Base-by-base conservation (phyloP, 2,329 filamentous ascomycete species). In the Blumeria graminis region DNA sequence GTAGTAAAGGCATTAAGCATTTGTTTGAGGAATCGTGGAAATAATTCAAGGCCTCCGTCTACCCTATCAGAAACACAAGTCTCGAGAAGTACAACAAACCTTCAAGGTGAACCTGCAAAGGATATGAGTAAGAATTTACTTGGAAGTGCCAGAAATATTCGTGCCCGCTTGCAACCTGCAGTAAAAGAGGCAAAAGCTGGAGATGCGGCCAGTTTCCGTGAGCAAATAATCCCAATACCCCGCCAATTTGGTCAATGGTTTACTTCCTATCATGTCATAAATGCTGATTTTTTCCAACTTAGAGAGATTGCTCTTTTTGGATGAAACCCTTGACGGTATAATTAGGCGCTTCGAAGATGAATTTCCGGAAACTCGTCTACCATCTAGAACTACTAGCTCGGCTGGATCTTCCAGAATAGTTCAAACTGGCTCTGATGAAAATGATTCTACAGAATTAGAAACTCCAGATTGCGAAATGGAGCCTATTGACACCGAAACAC, bases 301-400 rank as follows among this genome's bases (percentile, higher is more conserved):
- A 85, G 81, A 80, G 38, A 83, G 84, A 53, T 76, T 96, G 18
- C 73, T 83, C 46, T 94, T 94, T 76, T 77, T 98, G 34, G 88
- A 95, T 64, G 75, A 84, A 59, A 96, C 92, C 0, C 74, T 98
- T 9, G 77, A 88, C 64, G 82, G 84, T 61, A 95, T 96, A 71
- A 96, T 96, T 65, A 82, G 86, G 66, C 84, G 92, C 33, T 98
- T 96, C 66, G 92, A 96, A 68, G 85, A 94, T 66, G 90, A 96
- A 68, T 96, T 88, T 64, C 92, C 92, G 0, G 90, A 96, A 65
- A 93, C 86, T 0, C 80, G 86, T 38, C 60, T 67, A 34, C 63
- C 58, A 32, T 34, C 56, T 6, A 6, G 33, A 28, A 33, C 14
- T 14, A 32, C 13, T 13, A n/a, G 41, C 32, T 46, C 36, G n/a